phyloP scores from a whole-genome alignment of 768 basidiomycete species.

The Lanmaoa pseudosensibilis region DNA sequence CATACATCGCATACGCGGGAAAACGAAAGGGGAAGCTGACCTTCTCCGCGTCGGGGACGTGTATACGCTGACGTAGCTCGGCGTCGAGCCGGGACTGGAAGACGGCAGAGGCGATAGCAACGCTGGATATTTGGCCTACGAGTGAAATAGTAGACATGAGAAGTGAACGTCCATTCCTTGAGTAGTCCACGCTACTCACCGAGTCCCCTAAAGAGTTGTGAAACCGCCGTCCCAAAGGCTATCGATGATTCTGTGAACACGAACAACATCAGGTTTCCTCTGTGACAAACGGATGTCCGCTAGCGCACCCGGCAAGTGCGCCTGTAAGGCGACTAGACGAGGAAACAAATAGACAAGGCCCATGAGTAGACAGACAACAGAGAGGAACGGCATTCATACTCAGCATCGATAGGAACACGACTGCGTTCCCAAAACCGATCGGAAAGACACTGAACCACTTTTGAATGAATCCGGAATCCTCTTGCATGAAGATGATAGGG shows the following conservation, averaged over 20 bases:
- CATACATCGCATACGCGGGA: neutral
- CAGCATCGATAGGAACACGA: constrained; percentile 14
- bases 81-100: constrained; percentile 16
- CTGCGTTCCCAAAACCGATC: constrained; percentile 15
- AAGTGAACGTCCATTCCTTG: neutral
- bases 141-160: neutral
- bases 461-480: constrained; percentile 2
- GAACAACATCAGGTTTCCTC: neutral
- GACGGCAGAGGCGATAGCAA: constrained; percentile 18
- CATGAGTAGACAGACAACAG: neutral
- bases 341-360: neutral
- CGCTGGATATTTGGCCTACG: constrained; percentile 11
- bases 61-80: constrained; percentile 12
- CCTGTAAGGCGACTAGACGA: constrained; percentile 15
- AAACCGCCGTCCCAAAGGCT: neutral
- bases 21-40: neutral
- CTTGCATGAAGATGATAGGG: constrained; percentile 9
- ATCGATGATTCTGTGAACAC: constrained; percentile 1
- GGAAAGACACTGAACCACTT: constrained; percentile 20
- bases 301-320: constrained; percentile 5
- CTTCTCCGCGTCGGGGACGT: constrained; percentile 8
- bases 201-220: constrained; percentile 13
- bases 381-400: neutral
- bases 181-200: neutral
- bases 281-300: neutral